Evolutionary conservation across 371 early-diverging fungal species (phyloP), one percentile per base, ranked within the genome.

Genomic region (Lichtheimia ramosa): DNA sequence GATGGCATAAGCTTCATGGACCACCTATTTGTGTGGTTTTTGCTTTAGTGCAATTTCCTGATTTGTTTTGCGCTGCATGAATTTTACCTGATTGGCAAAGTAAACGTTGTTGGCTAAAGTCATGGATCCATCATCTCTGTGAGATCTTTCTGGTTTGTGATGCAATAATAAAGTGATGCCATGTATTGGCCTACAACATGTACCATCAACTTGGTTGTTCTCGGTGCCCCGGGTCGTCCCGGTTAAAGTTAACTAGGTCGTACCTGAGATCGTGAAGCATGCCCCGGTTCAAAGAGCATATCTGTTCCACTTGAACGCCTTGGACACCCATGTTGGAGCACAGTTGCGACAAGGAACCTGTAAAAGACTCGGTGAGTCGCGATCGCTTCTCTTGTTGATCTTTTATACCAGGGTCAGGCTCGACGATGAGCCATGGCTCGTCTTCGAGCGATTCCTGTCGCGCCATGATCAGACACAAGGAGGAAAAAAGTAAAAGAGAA

Each of bases 41-140:
- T 14, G 34, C 4, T 16, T 16, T 40, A 23, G 48, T 24, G 43
- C 16, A 24, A 48, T 46, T 53, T 43, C 42, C n/a, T 24, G 56
- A 55, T 55, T 41, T 41, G 56, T n/a, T 34, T 34, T 34, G 6
- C 18, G 41, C 6, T 43, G 56, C 56, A 55, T 55, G 41, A 51
- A 43, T 51, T 42, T n/a, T 58, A 73, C 74, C 57, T 78, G 71
- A 55, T 78, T 71, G 14, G 77, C 75, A 63, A 78, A 78, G 55
- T 65, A 78, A 21, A 76, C 54, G 12, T 63, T 56, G 28, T 43
- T 57, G 16, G 46, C 21, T 0, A 8, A 6, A 43, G 59, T 59
- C 12, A 62, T 51, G 23, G 52, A 48, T 42, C 49, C 50, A 20
- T 66, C 73, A 16, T 59, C 71, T 15, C 58, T 63, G 43, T 50